Base-by-base conservation (phyloP, 306 rosid genomes). In the Biancaea sappan region DNA sequence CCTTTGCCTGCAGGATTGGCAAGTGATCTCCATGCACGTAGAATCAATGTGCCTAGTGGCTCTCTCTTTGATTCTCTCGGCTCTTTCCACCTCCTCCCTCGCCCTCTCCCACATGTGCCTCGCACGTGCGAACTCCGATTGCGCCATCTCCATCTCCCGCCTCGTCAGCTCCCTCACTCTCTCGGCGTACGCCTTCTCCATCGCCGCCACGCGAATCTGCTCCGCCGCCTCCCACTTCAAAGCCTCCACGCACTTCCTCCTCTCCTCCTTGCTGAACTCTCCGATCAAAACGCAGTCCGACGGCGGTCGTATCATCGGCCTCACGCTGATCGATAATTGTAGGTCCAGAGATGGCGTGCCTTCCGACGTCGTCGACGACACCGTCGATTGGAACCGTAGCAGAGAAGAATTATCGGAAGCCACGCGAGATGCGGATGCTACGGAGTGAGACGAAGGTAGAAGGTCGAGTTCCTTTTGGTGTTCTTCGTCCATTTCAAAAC, bases 31-130 rank as follows among this genome's bases (percentile, higher is more conserved):
- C 96, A 95, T 87, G 93, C 97, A 90, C 80, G 96, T 80, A 31
- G 96, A 77, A 22, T 85, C 98, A 21, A 84, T 73, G 73, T 71
- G 90, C 4, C 73, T 75, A 0, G 81, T 92, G 10, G 98, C 97
- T 25, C 87, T 85, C 46, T 92, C 93, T 67, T 92, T 95, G 79
- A 92, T 84, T 61, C 88, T 79, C 83, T 95, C 99, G 0, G 99
- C 98, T 11, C 71, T 82, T 22, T 95, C 98, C 1, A 88, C 93
- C 43, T 95, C 99, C 12, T 88, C 93, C 37, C 98, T 82, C 0
- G 99, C 96, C 18, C 98, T 85, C 84, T 95, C 97, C 99, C 99
- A 92, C 91, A 92, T 80, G 80, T 90, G 89, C 47, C 98, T 77
- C 8, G 99, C 99, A 32, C 93, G 87, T 6, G 92, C 79, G 67